Percentiles rank a stretch among this genome's conserved stretches.
Evolutionary conservation across 2,329 filamentous ascomycete genomes (phyloP).

Genomic region (Nigrograna mackinnonii): DNA sequence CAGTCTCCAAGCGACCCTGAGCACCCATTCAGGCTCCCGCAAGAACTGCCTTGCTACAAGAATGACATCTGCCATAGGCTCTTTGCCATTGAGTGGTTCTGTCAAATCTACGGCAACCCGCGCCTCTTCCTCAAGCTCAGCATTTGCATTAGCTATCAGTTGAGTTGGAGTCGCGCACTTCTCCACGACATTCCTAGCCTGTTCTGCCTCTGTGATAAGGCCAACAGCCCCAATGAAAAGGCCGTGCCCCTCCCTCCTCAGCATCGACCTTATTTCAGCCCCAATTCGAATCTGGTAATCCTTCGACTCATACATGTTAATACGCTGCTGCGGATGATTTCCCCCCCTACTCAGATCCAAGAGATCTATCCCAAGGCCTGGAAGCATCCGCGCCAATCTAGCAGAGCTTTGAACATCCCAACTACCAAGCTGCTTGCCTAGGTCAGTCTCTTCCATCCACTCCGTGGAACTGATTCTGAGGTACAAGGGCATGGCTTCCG

Average conservation of each 20-base stretch:
- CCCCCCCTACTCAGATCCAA: conserved; percentile 51
- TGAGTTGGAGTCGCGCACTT: conserved; percentile 21
- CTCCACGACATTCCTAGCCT: conserved; percentile 51
- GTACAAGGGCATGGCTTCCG: conserved; percentile 37
- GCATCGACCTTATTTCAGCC: conserved; percentile 46
- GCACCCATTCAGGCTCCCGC: conserved; percentile 59
- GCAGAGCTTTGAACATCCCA: conserved; percentile 48
- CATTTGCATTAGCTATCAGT: conserved; percentile 15
- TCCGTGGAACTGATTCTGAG: conserved; percentile 41
- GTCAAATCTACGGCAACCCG: conserved; percentile 38
- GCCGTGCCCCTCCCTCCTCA: conserved; percentile 36
- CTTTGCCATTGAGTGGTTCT: conserved; percentile 14
- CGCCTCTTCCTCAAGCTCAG: conserved; percentile 32
- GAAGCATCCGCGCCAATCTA: conserved; percentile 44
- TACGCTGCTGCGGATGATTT: conserved; percentile 49
- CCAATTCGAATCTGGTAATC: conserved; percentile 57
- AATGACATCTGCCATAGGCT: conserved; percentile 5
- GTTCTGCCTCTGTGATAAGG: conserved; percentile 57
- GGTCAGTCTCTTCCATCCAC: conserved; percentile 38
- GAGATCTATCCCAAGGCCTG: conserved; percentile 47
- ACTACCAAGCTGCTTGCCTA: conserved; percentile 30
- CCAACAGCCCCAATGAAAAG: conserved; percentile 58
- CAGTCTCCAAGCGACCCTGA: conserved; percentile 54
- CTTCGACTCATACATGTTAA: conserved; percentile 41
- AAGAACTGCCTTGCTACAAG: conserved; percentile 53